A percentile compares a stretch with the other conserved stretches of the same genome.
Conservation (phyloP, 2,329 filamentous ascomycete species). For the Calonectria crousiana region DNA sequence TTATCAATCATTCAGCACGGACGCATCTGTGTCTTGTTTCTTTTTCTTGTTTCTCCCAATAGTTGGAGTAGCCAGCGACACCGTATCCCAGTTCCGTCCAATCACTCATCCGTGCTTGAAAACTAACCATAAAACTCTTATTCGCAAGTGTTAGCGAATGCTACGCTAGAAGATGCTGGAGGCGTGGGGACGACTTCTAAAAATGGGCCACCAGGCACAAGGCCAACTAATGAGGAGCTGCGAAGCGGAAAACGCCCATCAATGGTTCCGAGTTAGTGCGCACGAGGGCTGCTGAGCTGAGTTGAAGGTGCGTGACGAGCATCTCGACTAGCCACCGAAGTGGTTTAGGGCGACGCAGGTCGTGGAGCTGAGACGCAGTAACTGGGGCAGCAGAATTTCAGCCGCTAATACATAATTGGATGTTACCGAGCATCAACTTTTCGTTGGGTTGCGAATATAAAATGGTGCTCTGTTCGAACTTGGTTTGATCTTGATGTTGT, state of each 20-base stretch:
- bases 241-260: neutral
- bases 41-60: neutral
- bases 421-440: neutral
- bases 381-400: neutral
- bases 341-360: neutral
- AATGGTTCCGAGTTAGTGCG: neutral
- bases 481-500: neutral
- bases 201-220: neutral
- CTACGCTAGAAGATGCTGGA: neutral
- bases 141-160: neutral
- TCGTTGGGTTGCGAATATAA: neutral
- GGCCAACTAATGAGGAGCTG: neutral
- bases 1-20: neutral
- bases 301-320: neutral
- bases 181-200: neutral
- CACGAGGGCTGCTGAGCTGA: neutral
- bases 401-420: neutral
- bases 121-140: constrained; percentile 5
- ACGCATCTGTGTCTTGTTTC: neutral
- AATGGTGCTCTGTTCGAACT: neutral
- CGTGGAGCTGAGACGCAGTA: neutral
- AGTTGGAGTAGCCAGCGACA: neutral
- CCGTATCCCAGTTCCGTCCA: neutral
- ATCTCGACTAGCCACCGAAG: neutral
- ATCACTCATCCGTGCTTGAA: neutral